Evolutionary conservation across 176 grass and related monocot genomes (phyloP), one percentile per base, ranked within the genome.

Genomic region (Rhynchospora tenuis): DNA sequence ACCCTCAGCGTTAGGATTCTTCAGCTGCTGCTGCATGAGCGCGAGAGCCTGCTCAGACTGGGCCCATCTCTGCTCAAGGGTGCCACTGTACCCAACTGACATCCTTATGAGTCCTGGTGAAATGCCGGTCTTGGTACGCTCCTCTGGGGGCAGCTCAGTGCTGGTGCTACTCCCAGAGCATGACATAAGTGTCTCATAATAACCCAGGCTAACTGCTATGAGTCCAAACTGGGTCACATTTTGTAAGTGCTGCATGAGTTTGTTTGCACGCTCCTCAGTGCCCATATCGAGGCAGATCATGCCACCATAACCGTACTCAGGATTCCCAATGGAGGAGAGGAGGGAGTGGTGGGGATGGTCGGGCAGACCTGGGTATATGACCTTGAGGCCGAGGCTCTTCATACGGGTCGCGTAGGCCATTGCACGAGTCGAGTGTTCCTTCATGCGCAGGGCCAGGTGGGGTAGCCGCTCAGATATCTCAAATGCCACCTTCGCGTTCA

Each of bases 281-380:
- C 84, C 90, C 94, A 97, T 97, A 91, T 92, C 86, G 46, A 97
- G n/a, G 91, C 88, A 97, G 2, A 97, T 90, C 90, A 97, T 92
- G 9, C 91, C 89, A 11, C 94, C 91, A 31, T 61, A 87, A 62
- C 92, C 90, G 90, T 97, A 94, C 0, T 87, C 90, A 0, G 88
- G 86, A 83, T 97, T 97, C 64, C 43, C 80, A 6, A 86, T 26
- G 54, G 88, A 78, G 75, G 26, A 71, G 0, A 97, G 88, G 1
- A 89, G 79, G 8, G 66, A 83, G 90, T 94, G 91, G 88, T 97
- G 90, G 83, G 90, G 90, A 88, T 97, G 94, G 85, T 80, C 83
- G 7, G 90, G 84, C 56, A 97, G 91, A 50, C 94, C 92, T 5
- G 90, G 92, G 86, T 94, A 94, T 1, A 81, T 58, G 5, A 94